phyloP scores from a whole-genome alignment of 2,329 filamentous ascomycete species.

The Fusarium devonianum region DNA sequence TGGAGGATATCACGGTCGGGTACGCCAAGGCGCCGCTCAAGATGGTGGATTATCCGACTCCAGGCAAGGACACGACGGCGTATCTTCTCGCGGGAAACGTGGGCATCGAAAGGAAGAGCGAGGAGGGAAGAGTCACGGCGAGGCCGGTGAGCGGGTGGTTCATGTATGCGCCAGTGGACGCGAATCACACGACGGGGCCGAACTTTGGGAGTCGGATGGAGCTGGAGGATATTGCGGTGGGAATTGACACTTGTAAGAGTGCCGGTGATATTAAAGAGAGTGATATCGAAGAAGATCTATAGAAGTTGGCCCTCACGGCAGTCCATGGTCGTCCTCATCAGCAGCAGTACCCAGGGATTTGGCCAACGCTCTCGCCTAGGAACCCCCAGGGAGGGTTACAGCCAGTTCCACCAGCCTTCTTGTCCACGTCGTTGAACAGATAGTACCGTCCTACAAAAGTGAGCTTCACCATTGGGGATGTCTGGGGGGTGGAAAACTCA shows the following conservation, averaged over 20 bases:
- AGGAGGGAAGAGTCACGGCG: slow-evolving; percentile 37
- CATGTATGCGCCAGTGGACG: slow-evolving; percentile 48
- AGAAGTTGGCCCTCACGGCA: not conserved
- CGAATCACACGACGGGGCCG: slow-evolving; percentile 28
- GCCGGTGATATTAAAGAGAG: not conserved
- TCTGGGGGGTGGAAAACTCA: not conserved
- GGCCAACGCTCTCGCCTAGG: slow-evolving; percentile 14
- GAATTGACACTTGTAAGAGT: slow-evolving; percentile 6
- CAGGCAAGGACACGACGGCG: slow-evolving; percentile 40
- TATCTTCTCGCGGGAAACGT: slow-evolving; percentile 51
- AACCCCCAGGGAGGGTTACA: slow-evolving; percentile 29
- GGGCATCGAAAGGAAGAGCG: slow-evolving; percentile 43
- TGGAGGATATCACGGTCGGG: slow-evolving; percentile 46
- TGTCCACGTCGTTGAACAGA: slow-evolving; percentile 24
- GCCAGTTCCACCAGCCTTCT: slow-evolving; percentile 1
- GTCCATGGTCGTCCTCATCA: too few species aligned
- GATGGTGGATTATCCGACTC: slow-evolving; percentile 45
- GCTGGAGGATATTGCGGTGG: slow-evolving; percentile 24
- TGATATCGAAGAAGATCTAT: not conserved
- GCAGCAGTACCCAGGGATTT: slow-evolving; percentile 30
- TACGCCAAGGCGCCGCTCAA: slow-evolving; percentile 51
- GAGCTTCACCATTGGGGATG: not conserved
- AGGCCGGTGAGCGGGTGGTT: slow-evolving; percentile 52
- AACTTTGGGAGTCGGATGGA: slow-evolving; percentile 35
- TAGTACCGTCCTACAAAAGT: slow-evolving; percentile 14